Evolutionary conservation across 2,329 filamentous ascomycete species (phyloP).

Genomic region (Phyllosticta capitalensis): DNA sequence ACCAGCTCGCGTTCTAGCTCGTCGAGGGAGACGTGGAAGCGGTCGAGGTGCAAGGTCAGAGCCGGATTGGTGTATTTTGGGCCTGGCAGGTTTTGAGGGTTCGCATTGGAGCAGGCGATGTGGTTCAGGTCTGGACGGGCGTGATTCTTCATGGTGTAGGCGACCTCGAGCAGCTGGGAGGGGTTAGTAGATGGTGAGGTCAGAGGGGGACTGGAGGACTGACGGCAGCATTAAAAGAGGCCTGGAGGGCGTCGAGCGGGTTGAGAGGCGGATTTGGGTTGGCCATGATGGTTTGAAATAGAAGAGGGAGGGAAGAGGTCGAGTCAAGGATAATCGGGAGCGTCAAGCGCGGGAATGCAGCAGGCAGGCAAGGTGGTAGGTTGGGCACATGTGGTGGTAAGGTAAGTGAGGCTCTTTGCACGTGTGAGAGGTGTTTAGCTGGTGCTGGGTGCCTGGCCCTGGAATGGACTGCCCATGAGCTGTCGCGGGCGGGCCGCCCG

Average conservation of each 20-base stretch:
- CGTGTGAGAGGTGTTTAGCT: not conserved
- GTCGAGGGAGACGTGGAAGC: conserved; percentile 44
- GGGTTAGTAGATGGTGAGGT: not conserved
- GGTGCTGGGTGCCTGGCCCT: not conserved
- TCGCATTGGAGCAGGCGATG: conserved; percentile 31
- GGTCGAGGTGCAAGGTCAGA: conserved; percentile 31
- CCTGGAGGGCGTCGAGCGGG: conserved; percentile 36
- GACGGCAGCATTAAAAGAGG: conserved; percentile 40
- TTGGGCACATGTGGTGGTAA: not conserved
- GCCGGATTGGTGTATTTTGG: conserved; percentile 29
- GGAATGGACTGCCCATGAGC: not conserved
- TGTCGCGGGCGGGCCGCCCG: not conserved
- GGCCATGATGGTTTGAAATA: not conserved
- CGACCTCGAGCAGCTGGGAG: conserved; percentile 3
- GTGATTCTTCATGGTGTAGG: conserved; percentile 10
- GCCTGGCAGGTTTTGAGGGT: conserved; percentile 37
- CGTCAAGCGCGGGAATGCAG: not conserved
- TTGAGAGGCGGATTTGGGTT: not conserved
- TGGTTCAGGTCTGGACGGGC: conserved; percentile 8
- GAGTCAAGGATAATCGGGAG: too few relatives aligned
- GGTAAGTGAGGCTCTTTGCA: not conserved
- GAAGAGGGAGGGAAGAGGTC: not conserved
- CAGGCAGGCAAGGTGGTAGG: not conserved
- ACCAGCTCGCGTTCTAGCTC: conserved; percentile 39
- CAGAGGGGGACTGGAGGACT: conserved; percentile 13